Percentiles rank a stretch among this genome's conserved stretches.
Evolutionary conservation across 2,329 filamentous ascomycete genomes (phyloP).

Genomic region (Pseudogymnoascus verrucosus): DNA sequence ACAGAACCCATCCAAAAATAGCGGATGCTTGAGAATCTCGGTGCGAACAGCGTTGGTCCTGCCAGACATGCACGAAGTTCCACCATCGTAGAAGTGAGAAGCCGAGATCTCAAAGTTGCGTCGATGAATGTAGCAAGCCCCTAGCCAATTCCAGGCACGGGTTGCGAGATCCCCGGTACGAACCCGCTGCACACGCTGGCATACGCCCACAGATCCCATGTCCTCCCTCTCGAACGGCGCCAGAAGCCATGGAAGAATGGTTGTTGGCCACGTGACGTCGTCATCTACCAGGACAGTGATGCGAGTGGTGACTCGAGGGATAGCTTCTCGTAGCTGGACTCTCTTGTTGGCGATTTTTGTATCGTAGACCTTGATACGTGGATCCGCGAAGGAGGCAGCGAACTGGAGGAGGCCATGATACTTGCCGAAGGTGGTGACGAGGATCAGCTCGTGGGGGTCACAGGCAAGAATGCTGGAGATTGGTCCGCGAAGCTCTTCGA

Average conservation of each 20-base stretch:
- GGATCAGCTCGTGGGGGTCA: conserved; percentile 62
- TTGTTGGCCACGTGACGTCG: conserved; percentile 86
- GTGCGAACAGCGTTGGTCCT: conserved; percentile 88
- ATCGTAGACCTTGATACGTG: conserved; percentile 64
- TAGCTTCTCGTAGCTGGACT: conserved; percentile 83
- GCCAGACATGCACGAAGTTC: conserved; percentile 93
- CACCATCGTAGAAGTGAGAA: conserved; percentile 89
- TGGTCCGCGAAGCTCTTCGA: conserved; percentile 74
- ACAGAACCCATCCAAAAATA: conserved; percentile 82
- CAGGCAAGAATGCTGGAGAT: conserved; percentile 69
- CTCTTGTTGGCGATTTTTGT: conserved; percentile 90
- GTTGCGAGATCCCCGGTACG: conserved; percentile 48
- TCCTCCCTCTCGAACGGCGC: conserved; percentile 79
- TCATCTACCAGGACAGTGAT: conserved; percentile 94
- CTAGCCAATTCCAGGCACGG: conserved; percentile 78
- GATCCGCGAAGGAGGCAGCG: conserved; percentile 49
- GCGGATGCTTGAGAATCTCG: conserved; percentile 74
- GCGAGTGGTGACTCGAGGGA: conserved; percentile 72
- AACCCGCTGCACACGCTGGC: conserved; percentile 71
- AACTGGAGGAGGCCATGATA: conserved; percentile 59
- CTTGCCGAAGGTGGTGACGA: conserved; percentile 83
- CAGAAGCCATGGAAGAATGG: conserved; percentile 82
- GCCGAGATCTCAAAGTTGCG: conserved; percentile 96
- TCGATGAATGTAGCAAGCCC: conserved; percentile 83
- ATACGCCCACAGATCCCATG: conserved; percentile 88